Evolutionary conservation across 129 eudicot species (phyloP).

Genomic region (Flaveria robusta): DNA sequence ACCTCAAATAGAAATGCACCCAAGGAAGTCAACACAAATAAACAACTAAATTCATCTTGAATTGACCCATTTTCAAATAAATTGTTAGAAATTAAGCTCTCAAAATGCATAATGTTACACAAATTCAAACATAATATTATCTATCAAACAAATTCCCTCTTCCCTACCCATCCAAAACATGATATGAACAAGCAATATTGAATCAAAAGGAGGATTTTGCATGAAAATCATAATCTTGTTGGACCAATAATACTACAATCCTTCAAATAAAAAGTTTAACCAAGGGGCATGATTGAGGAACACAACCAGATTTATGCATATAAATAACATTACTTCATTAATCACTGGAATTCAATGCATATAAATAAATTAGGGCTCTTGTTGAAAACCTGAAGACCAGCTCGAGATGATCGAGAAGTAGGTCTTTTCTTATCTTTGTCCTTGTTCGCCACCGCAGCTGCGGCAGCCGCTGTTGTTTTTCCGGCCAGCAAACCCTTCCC

Average conservation of each 20-base stretch:
- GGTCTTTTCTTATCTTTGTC: conserved; percentile 62
- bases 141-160: background rate
- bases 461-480: conserved; percentile 50
- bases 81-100: background rate
- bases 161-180: background rate
- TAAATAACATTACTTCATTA: background rate
- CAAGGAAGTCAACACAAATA: background rate
- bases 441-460: conserved; percentile 43
- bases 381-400: conserved; percentile 52
- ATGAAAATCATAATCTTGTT: background rate
- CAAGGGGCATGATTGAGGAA: background rate
- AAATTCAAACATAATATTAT: background rate
- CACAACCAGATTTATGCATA: background rate
- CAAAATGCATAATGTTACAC: background rate
- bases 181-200: background rate
- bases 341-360: background rate
- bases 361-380: background rate
- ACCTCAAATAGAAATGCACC: background rate
- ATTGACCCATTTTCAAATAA: background rate
- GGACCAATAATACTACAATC: background rate
- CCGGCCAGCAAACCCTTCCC: conserved; percentile 65
- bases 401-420: conserved; percentile 53
- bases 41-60: background rate
- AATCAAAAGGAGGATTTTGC: background rate
- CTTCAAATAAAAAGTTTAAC: background rate